These are phyloP conservation scores for Ciborinia camelliae DNA, from an alignment of 2,329 filamentous ascomycete species.

Conservation along the genomic window DNA sequence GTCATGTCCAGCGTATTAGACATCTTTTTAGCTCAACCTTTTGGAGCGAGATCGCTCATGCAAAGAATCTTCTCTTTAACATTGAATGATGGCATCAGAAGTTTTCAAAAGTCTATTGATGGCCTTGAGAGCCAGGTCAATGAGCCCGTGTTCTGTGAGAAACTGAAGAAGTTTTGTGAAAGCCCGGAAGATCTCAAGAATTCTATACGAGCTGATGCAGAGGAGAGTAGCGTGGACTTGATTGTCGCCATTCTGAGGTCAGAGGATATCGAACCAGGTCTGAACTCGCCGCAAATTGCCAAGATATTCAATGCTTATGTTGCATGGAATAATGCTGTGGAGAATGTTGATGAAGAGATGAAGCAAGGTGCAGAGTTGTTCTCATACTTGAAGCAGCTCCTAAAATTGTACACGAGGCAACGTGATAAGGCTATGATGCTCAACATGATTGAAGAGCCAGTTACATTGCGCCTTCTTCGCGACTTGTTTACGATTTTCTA, in stretches of 20 bases:
- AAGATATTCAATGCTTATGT: constrained; percentile 92
- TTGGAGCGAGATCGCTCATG: constrained; percentile 83
- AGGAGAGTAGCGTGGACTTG: constrained; percentile 72
- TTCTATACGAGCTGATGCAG: constrained; percentile 69
- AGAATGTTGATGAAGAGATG: constrained; percentile 85
- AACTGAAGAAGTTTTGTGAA: constrained; percentile 76
- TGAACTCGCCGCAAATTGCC: constrained; percentile 72
- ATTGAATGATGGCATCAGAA: constrained; percentile 82
- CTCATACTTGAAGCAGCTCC: constrained; percentile 87
- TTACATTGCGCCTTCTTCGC: constrained; percentile 92
- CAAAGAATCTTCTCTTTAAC: constrained; percentile 94
- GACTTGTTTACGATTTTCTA: constrained; percentile 99
- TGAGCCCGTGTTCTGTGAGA: constrained; percentile 74
- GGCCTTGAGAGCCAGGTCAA: constrained; percentile 71
- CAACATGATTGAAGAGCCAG: constrained; percentile 88
- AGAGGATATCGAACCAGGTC: constrained; percentile 67
- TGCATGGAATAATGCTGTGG: constrained; percentile 91
- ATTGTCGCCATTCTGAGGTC: constrained; percentile 82
- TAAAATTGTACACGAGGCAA: constrained; percentile 88
- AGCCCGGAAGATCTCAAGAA: constrained; percentile 72
- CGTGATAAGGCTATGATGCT: constrained; percentile 98
- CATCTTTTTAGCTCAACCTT: constrained; percentile 92
- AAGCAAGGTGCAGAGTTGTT: constrained; percentile 88
- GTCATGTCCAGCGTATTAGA: constrained; percentile 97
- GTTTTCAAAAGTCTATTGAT: constrained; percentile 84